A percentile compares a stretch with the other conserved stretches of the same genome.
phyloP scores from a whole-genome alignment of 2,329 filamentous ascomycete genomes.

The Davidsoniella australis region DNA sequence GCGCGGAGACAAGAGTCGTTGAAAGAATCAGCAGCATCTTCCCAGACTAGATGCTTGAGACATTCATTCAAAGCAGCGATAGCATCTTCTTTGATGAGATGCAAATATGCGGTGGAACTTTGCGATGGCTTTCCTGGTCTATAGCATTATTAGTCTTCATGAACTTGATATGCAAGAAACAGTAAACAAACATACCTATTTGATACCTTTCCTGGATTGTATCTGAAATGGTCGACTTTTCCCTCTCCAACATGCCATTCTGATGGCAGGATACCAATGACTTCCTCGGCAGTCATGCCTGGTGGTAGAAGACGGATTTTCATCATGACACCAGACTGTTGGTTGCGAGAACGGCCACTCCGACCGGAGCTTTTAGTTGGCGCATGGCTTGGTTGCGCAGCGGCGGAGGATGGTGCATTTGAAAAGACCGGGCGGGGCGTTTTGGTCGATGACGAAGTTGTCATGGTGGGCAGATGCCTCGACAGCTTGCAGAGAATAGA shows the following conservation, averaged over 20 bases:
- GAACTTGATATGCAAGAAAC: neutral
- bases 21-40: conserved; percentile 64
- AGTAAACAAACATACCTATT: conserved; percentile 22
- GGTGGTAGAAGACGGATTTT: conserved; percentile 73
- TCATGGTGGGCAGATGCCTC: neutral
- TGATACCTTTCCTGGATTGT: conserved; percentile 50
- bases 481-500: neutral
- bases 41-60: conserved; percentile 54
- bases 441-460: conserved; percentile 2
- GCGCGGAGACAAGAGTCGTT: conserved; percentile 57
- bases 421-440: neutral
- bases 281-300: conserved; percentile 65
- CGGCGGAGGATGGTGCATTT: neutral
- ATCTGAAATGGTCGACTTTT: conserved; percentile 72
- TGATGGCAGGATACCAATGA: conserved; percentile 51
- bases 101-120: conserved; percentile 67
- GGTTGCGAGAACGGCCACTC: conserved; percentile 3
- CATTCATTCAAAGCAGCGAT: conserved; percentile 50
- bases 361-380: neutral
- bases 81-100: conserved; percentile 55
- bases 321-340: conserved; percentile 55
- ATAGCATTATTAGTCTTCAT: conserved; percentile 5
- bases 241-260: conserved; percentile 71
- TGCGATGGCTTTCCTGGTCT: conserved; percentile 73
- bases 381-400: neutral